phyloP scores from a whole-genome alignment of 805 yeast genomes.

The Hanseniaspora nectarophila region DNA sequence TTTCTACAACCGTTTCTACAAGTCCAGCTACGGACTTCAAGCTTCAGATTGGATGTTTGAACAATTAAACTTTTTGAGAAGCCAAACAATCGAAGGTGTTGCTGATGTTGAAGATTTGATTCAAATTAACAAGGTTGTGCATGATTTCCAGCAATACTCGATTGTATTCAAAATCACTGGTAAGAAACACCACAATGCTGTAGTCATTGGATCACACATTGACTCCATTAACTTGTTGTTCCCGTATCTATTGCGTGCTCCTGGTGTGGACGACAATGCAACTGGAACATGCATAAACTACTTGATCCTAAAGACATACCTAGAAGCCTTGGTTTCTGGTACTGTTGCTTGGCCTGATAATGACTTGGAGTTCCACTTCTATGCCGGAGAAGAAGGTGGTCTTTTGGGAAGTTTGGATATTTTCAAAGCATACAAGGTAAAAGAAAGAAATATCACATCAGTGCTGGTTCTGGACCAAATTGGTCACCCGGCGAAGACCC shows the following conservation, averaged over 20 bases:
- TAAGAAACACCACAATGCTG: slow-evolving; percentile 31
- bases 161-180: slow-evolving; percentile 58
- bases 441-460: slow-evolving; percentile 45
- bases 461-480: slow-evolving; percentile 96
- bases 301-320: slow-evolving; percentile 59
- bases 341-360: slow-evolving; percentile 38
- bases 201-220: slow-evolving; percentile 80
- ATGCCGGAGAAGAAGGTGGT: slow-evolving; percentile 92
- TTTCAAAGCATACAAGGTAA: slow-evolving; percentile 30
- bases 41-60: slow-evolving; percentile 55
- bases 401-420: slow-evolving; percentile 75
- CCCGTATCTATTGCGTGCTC: slow-evolving; percentile 60
- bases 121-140: slow-evolving; percentile 37
- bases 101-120: not conserved
- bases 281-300: slow-evolving; percentile 71
- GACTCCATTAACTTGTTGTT: slow-evolving; percentile 68
- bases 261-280: slow-evolving; percentile 95
- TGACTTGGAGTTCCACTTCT: slow-evolving; percentile 84
- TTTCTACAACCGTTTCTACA: slow-evolving; percentile 67
- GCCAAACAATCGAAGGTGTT: not conserved
- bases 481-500: slow-evolving; percentile 50
- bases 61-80: slow-evolving; percentile 31
- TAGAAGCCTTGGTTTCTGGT: slow-evolving; percentile 23
- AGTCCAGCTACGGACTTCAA: slow-evolving; percentile 55
- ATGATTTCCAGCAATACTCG: slow-evolving; percentile 71